Percentiles rank a stretch among this genome's conserved stretches.
These are phyloP conservation scores for Sporothrix brunneoviolacea DNA, from an alignment of 2,329 filamentous ascomycete genomes.

Conservation along the genomic window DNA sequence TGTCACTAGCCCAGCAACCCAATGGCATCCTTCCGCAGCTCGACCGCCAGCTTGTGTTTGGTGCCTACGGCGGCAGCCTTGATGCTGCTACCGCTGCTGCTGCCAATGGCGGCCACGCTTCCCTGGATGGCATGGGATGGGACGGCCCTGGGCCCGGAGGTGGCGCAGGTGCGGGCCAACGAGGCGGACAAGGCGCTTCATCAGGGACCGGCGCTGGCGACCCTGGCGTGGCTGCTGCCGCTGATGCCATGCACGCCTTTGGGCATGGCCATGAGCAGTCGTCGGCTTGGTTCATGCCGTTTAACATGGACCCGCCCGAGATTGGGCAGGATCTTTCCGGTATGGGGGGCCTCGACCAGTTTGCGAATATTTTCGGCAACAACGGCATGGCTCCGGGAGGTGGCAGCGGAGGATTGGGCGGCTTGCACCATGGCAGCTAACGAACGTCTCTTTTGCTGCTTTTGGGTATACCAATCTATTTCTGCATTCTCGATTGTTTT, in stretches of 20 bases:
- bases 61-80: slow-evolving; percentile 56
- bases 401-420: slow-evolving; percentile 25
- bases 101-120: slow-evolving; percentile 29
- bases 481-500: not conserved
- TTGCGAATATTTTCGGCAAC: slow-evolving; percentile 41
- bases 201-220: not conserved
- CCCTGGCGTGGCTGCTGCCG: not conserved
- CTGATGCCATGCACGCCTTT: slow-evolving; percentile 24
- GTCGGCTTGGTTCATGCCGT: slow-evolving; percentile 86
- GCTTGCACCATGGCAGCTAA: slow-evolving; percentile 21
- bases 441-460: not conserved
- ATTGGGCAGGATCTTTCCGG: slow-evolving; percentile 42
- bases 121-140: slow-evolving; percentile 41
- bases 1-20: slow-evolving; percentile 42
- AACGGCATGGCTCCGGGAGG: slow-evolving; percentile 28
- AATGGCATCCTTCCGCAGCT: slow-evolving; percentile 58
- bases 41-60: slow-evolving; percentile 69
- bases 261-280: slow-evolving; percentile 39
- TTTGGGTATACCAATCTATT: too few relatives aligned
- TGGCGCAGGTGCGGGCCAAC: slow-evolving; percentile 1
- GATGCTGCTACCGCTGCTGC: slow-evolving; percentile 34
- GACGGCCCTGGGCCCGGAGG: slow-evolving; percentile 18
- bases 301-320: slow-evolving; percentile 77
- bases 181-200: not conserved
- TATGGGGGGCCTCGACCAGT: slow-evolving; percentile 40